Evolutionary conservation across 495 filamentous ascomycete genomes (phyloP), one percentile per base, ranked within the genome.

Genomic region (Acidomyces sp.): DNA sequence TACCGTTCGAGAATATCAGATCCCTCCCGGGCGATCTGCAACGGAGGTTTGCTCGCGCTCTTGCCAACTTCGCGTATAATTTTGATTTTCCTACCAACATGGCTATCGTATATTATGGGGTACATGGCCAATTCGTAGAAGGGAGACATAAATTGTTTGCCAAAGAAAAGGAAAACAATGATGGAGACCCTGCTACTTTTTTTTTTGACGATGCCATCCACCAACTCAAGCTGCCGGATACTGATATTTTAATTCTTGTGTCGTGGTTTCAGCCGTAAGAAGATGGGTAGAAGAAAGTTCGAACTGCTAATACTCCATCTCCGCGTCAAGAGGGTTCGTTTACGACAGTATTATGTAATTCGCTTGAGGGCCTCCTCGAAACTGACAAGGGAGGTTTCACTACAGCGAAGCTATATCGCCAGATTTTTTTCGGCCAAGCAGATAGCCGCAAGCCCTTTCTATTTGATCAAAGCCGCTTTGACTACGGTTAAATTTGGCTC

Each of bases 141-240:
- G 16, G 6, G 9, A 12, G 31, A 18, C 31, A 15, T 18, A 9
- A 34, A 16, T 18, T 34, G 9, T 34, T 34, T 18, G 31, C 31
- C 12, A 34, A 34, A 18, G 6, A 12, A 7, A 12, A 34, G 15
- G 16, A 18, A 15, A 18, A 18, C 7, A 15, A 18, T 12, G 6
- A 6, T 6, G 31, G 31, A 6, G 13, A 29, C 26, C 26, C 26
- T 9, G 26, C 9, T 9, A 13, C 9, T 13, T 29, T 29, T 13
- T 34, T 34, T 18, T 34, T 34, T 18, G 31, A 34, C 31, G 31
- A 34, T 18, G 31, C 31, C 9, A 18, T 34, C 7, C 31, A 34
- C 16, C 13, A 12, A 9, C 20, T 34, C 12, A 34, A 34, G 31
- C 31, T 34, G 31, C 31, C 31, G 6, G 31, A 34, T 18, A 34